Evolutionary conservation across 1,139 yeast species (phyloP).

Genomic region (Yamadazyma diospyri): DNA sequence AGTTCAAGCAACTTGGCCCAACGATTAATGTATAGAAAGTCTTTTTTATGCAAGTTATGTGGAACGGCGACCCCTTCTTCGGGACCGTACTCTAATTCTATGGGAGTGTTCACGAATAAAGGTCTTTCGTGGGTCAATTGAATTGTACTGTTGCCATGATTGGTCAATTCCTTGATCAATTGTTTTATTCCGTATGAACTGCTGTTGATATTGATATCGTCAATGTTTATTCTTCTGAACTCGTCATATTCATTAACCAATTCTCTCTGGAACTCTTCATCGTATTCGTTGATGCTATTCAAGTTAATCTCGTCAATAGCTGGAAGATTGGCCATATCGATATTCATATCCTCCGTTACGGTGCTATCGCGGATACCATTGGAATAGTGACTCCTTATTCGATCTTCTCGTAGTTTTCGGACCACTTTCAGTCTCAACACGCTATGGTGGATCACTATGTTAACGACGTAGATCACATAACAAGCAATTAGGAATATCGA

Average conservation of each 20-base stretch:
- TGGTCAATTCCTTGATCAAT: slow-evolving; percentile 31
- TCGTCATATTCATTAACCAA: slow-evolving; percentile 15
- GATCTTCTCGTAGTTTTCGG: slow-evolving; percentile 21
- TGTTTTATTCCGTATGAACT: slow-evolving; percentile 36
- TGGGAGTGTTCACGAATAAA: slow-evolving; percentile 6
- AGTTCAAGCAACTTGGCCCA: not conserved
- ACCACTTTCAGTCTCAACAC: slow-evolving; percentile 19
- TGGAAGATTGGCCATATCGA: slow-evolving; percentile 21
- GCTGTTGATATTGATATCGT: slow-evolving; percentile 14
- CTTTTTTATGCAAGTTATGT: not conserved
- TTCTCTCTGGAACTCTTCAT: slow-evolving; percentile 16
- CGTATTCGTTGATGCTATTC: slow-evolving; percentile 21
- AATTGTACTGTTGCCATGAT: slow-evolving; percentile 18
- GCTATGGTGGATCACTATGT: slow-evolving; percentile 34
- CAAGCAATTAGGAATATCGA: slow-evolving; percentile 47
- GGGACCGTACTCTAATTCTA: not conserved
- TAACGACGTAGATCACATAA: slow-evolving; percentile 53
- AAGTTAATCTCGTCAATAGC: slow-evolving; percentile 28
- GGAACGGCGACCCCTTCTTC: not conserved
- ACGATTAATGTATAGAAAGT: not conserved
- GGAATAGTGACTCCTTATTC: slow-evolving; percentile 27
- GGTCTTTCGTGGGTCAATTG: slow-evolving; percentile 9
- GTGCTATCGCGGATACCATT: slow-evolving; percentile 4
- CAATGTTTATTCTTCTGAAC: slow-evolving; percentile 12
- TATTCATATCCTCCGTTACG: slow-evolving; percentile 3